Evolutionary conservation across 768 basidiomycete species (phyloP), one percentile per base, ranked within the genome.

Genomic region (Mycena latifolia): DNA sequence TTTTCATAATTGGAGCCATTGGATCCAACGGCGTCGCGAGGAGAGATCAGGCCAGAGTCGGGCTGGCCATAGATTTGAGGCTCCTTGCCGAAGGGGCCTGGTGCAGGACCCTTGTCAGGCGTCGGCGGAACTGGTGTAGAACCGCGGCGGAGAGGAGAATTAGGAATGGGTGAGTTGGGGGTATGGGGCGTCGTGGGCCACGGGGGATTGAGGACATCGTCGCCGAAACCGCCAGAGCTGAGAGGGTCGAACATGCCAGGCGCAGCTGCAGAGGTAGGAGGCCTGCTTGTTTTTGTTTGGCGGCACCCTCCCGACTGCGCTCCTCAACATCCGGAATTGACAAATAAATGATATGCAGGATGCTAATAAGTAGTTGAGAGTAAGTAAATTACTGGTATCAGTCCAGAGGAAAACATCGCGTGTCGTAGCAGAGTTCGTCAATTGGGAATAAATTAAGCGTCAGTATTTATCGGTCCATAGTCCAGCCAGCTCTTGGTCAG

Each of bases 61-160:
- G 93, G 93, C 75, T 92, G 92, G 5, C 94, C 94, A 69, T 95
- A 95, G 66, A 95, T 93, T 77, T 91, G 91, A 0, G 94, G 92
- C 71, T 92, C 91, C 74, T 87, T 90, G 54, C 92, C 92, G 67
- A 91, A 94, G 11, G 88, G 75, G 18, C 89, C 89, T 25, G 83
- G 82, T 11, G 85, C 62, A 27, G 86, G 85, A 5, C 84, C 83
- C 69, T 83, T 86, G 67, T 86, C 85, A 0, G 86, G 82, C 12
- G 85, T 82, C 56, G 83, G 78, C 33, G 86, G 81, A 18, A 79
- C 76, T 22, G 89, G 82, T 11, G 89, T 81, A 8, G 84, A 80
- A 22, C 91, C 86, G 56, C 87, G 87, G 69, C 86, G 88, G 55
- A 93, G 84, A 76, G 89, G 45, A 2, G 45, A 88, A 15, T 54